These are phyloP conservation scores for Paramyrothecium roridum DNA, from an alignment of 2,329 filamentous ascomycete species.

Conservation along the genomic window DNA sequence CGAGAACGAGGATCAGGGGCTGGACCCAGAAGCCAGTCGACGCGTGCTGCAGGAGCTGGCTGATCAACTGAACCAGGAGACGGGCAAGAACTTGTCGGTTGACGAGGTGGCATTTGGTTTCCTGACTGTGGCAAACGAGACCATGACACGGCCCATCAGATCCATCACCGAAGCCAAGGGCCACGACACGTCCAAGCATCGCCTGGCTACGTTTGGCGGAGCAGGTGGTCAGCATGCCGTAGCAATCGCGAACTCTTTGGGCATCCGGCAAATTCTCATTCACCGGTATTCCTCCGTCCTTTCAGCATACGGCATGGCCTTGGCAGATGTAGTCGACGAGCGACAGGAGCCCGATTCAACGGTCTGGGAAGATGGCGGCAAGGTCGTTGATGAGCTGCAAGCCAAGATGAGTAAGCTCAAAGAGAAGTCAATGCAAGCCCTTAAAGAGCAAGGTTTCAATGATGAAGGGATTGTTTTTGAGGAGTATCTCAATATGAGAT, in stretches of 20 bases:
- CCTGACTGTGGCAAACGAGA: slow-evolving; percentile 84
- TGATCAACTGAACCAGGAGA: slow-evolving; percentile 73
- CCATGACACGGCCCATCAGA: slow-evolving; percentile 86
- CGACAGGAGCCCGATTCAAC: slow-evolving; percentile 72
- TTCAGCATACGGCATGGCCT: slow-evolving; percentile 88
- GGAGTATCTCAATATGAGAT: slow-evolving; percentile 92
- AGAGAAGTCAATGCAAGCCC: slow-evolving; percentile 63
- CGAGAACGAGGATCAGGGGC: slow-evolving; percentile 76
- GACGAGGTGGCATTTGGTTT: slow-evolving; percentile 91
- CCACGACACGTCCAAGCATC: slow-evolving; percentile 84
- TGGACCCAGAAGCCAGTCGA: slow-evolving; percentile 74
- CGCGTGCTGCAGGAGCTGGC: slow-evolving; percentile 74
- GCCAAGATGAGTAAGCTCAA: slow-evolving; percentile 77
- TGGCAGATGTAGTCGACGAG: slow-evolving; percentile 92
- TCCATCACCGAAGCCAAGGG: slow-evolving; percentile 91
- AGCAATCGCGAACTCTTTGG: slow-evolving; percentile 82
- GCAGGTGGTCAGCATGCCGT: slow-evolving; percentile 90
- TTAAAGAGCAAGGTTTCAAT: slow-evolving; percentile 76
- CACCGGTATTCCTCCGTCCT: slow-evolving; percentile 86
- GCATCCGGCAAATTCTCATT: slow-evolving; percentile 80
- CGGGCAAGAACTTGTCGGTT: slow-evolving; percentile 65
- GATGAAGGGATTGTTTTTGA: slow-evolving; percentile 76
- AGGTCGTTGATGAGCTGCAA: slow-evolving; percentile 60
- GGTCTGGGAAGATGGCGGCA: slow-evolving; percentile 57
- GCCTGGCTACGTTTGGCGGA: slow-evolving; percentile 89